Evolutionary conservation across 2,329 filamentous ascomycete species (phyloP), one percentile per base, ranked within the genome.

Genomic region (Aspergillus calidoustus): DNA sequence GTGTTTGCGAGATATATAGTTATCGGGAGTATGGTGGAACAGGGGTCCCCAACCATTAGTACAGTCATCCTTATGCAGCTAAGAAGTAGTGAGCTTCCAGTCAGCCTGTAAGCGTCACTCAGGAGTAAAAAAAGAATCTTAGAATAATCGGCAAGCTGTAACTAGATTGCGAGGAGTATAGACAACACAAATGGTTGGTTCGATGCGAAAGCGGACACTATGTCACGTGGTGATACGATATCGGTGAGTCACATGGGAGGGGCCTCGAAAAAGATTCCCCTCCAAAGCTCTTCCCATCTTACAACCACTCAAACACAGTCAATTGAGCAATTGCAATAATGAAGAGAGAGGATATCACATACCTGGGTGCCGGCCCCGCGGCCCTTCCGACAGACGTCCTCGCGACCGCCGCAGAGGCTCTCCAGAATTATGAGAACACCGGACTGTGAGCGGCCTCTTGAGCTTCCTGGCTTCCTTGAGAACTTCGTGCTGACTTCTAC

Each of bases 341-440:
- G 91, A 81, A 86, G 66, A 84, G 92, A 78, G 83, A 87, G 69
- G 89, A 94, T 66, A 86, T 95, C 75, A 86, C 89, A 67, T 95
- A 96, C 80, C 97, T 96, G 70, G 93, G 93, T 64, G 93, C 94
- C 57, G 94, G 94, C 65, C 94, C 94, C 53, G 93, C 94, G n/a
- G 83, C 87, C 34, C 84, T 98, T 19, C 93, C 93, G 25, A 96
- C 91, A 13, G 80, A 86, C 4, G 91, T 97, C 23, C 86, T 97
- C 54, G 87, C 95, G 76, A 84, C 83, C 49, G 93, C 92, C 54
- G 88, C 92, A 1, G 77, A 87, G 74, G 91, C 91, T 1, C 87
- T 98, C 4, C 78, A 96, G 66, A 91, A 97, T 82, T 96, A 88
- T 82, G 83, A 94, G 51, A 83, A 86, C 75, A 91, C 88, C 44